Conservation (phyloP, 2,329 filamentous ascomycete species). For the Epicoccum nigrum region DNA sequence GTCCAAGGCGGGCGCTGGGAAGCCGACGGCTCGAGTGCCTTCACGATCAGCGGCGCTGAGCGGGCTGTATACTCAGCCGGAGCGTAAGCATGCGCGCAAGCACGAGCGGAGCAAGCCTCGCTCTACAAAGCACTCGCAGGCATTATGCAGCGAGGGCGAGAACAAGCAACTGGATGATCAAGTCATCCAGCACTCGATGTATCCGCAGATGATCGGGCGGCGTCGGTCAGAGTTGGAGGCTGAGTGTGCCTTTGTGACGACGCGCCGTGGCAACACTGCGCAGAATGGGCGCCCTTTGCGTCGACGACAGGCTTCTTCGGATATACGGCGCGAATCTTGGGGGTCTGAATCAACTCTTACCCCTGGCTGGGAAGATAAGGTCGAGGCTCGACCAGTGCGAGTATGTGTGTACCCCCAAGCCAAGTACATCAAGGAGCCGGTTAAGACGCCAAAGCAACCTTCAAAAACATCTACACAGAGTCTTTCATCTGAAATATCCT, state of each 20-base stretch:
- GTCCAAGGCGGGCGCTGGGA: too few species aligned
- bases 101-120: neutral
- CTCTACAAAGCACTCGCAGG: too few species aligned
- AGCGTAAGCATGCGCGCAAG: too few species aligned
- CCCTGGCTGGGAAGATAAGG: neutral
- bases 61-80: too few species aligned
- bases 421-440: neutral
- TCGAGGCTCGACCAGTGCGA: neutral
- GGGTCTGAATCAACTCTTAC: neutral
- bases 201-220: conserved; percentile 9
- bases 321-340: too few species aligned
- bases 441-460: too few species aligned
- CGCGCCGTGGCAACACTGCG: neutral
- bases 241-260: neutral
- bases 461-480: neutral
- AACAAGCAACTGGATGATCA: neutral
- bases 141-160: neutral
- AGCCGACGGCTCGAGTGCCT: too few species aligned
- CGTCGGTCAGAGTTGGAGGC: conserved; percentile 1
- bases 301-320: too few species aligned
- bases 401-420: conserved; percentile 1
- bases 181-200: conserved; percentile 4
- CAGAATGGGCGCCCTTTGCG: too few species aligned
- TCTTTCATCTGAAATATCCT: too few species aligned
- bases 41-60: too few species aligned